Base-by-base conservation (phyloP, 1,284 basidiomycete species). In the Kwoniella shivajii region DNA sequence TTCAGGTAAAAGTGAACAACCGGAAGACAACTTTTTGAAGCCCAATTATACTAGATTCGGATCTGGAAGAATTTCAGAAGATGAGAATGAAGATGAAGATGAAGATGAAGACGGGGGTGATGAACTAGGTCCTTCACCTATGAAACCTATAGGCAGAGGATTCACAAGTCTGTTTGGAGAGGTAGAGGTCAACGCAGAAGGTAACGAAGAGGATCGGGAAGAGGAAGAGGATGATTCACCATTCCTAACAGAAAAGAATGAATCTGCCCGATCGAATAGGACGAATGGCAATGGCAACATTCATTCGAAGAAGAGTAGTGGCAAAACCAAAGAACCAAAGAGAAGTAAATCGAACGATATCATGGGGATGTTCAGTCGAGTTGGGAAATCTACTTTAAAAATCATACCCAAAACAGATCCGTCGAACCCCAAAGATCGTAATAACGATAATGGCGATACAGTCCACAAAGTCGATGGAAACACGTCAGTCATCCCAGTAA, bases 51-150 rank as follows among this genome's bases (percentile, higher is more conserved):
- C n/a, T n/a, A n/a, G n/a, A n/a, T n/a, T n/a, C n/a, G n/a, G n/a
- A n/a, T n/a, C n/a, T n/a, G n/a, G 45, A 47, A 50, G 34, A 39
- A 50, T 41, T 42, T 31, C 39, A 3, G 37, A 45, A 16, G 24
- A 26, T 14, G 53, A 47, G 20, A 55, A 53, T 13, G 56, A 56
- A 7, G 60, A 64, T 13, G 59, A 42, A 6, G 56, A 46, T 9
- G 37, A 26, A 7, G 55, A 37, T 14, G 36, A 50, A 22, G 34
- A 46, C 37, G 41, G 61, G 14, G 70, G 70, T 26, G 72, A 68
- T 24, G 74, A 68, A 31, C 50, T 73, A 38, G 73, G 73, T 39
- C 71, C 71, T 13, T 65, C 69, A 14, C 73, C 73, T 11, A 47
- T 68, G 34, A 72, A 71, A 50, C 49, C 51, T 33, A 11, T 39